Evolutionary conservation across 192 early-diverging fungal genomes (phyloP), one percentile per base, ranked within the genome.

Genomic region (Radiomyces spectabilis): DNA sequence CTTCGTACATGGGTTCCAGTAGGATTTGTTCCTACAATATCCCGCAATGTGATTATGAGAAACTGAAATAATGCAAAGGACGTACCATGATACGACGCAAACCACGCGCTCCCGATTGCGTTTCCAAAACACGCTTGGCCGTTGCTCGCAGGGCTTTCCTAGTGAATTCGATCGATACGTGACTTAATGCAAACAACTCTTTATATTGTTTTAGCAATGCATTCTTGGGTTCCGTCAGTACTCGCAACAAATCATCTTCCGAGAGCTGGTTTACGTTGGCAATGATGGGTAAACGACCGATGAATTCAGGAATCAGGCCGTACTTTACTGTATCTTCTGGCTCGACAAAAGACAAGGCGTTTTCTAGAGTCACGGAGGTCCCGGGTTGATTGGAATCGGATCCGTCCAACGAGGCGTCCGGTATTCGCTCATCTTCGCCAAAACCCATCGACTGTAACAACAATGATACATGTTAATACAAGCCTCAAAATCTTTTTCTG

Each of bases 281-380:
- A 30, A 92, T 53, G 18, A 91, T 84, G 5, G 92, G 92, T n/a
- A 94, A 51, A n/a, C 92, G 74, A 40, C 89, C 91, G 26, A 94
- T 85, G 54, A 94, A 89, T 63, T 94, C 92, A 9, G 92, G 92
- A 45, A 94, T 92, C 26, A 94, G 63, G 1, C 92, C 92, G 64
- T 83, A 94, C 54, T 86, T 86, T 49, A 91, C 83, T 55, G 92
- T 52, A 57, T 94, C 92, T 65, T 71, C 3, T 48, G 60, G 61
- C 21, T 63, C 61, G 3, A 63, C 61, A 13, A 40, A 30, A 22
- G 46, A 34, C 21, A 63, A 27, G n/a, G n/a, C n/a, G n/a, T n/a
- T n/a, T n/a, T n/a, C n/a, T n/a, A n/a, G n/a, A n/a, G n/a, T n/a
- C n/a, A n/a, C n/a, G n/a, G n/a, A n/a, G n/a, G n/a, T n/a, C n/a